phyloP scores from a whole-genome alignment of 352 stramenopile genomes.

The Globisporangium viniferum region DNA sequence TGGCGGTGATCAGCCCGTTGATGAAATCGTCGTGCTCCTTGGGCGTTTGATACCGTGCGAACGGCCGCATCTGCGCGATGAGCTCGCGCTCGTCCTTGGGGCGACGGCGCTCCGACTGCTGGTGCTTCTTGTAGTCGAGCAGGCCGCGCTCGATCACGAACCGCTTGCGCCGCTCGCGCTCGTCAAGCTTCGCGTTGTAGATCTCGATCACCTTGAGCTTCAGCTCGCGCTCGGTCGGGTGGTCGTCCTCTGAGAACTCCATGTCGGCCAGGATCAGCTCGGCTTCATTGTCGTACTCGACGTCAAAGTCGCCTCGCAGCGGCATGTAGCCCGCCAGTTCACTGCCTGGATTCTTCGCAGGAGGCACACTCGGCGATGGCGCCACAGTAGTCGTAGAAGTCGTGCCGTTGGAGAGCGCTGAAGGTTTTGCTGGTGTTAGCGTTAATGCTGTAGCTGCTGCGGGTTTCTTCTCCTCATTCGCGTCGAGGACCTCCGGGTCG shows the following conservation, averaged over 20 bases:
- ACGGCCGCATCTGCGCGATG: conserved; percentile 91
- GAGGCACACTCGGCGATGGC: not conserved
- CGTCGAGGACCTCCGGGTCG: conserved; percentile 26
- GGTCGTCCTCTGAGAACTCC: conserved; percentile 90
- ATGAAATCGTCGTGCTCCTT: conserved; percentile 94
- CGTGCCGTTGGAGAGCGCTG: conserved; percentile 23
- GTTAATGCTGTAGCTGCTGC: conserved; percentile 16
- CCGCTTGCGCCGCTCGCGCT: conserved; percentile 90
- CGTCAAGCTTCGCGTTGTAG: conserved; percentile 96
- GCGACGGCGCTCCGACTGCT: conserved; percentile 86
- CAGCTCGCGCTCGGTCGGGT: conserved; percentile 88
- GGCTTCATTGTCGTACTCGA: conserved; percentile 98
- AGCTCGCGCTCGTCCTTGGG: conserved; percentile 96
- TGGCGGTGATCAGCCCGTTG: conserved; percentile 85
- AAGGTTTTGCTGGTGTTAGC: not conserved
- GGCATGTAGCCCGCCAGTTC: conserved; percentile 94
- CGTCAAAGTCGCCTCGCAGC: conserved; percentile 95
- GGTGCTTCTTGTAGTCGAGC: conserved; percentile 93
- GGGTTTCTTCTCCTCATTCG: conserved; percentile 25
- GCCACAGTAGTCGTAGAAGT: conserved; percentile 12
- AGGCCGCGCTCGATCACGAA: conserved; percentile 90
- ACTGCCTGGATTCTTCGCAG: conserved; percentile 17
- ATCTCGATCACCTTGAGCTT: conserved; percentile 96
- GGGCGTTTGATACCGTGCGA: conserved; percentile 93
- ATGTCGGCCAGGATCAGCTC: conserved; percentile 96